These are phyloP conservation scores for Russula compacta DNA, from an alignment of 768 basidiomycete species.

Conservation along the genomic window DNA sequence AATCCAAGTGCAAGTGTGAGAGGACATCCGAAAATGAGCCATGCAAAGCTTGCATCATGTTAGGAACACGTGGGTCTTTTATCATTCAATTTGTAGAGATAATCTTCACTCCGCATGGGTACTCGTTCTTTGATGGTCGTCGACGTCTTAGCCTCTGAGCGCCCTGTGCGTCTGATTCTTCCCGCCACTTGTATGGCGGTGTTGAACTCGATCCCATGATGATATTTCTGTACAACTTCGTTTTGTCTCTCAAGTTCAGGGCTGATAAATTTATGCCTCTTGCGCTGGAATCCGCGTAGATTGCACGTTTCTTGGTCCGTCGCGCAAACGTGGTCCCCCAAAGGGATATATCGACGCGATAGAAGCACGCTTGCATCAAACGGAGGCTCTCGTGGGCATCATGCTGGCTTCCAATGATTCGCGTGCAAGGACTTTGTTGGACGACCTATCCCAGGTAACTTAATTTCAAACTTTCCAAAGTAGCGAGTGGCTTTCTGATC, in stretches of 20 bases:
- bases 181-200: background rate
- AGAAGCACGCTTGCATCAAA: slow-evolving; percentile 83
- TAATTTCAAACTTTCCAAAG: background rate
- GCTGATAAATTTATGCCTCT: slow-evolving; percentile 10
- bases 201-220: background rate
- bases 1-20: slow-evolving; percentile 72
- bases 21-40: slow-evolving; percentile 48
- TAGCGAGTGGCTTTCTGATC: background rate
- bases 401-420: slow-evolving; percentile 44
- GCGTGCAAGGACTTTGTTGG: slow-evolving; percentile 32
- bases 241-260: slow-evolving; percentile 12
- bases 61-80: slow-evolving; percentile 52
- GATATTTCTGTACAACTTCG: background rate
- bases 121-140: background rate
- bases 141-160: slow-evolving; percentile 5
- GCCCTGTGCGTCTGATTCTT: background rate
- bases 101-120: background rate
- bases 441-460: slow-evolving; percentile 30
- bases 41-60: slow-evolving; percentile 69
- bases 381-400: slow-evolving; percentile 82
- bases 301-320: slow-evolving; percentile 72
- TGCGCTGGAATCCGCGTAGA: slow-evolving; percentile 31
- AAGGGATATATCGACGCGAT: slow-evolving; percentile 95
- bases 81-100: background rate
- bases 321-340: slow-evolving; percentile 79